A percentile compares a stretch with the other conserved stretches of the same genome.
Evolutionary conservation across 73 alveolate species (phyloP).

Genomic region (Durusdinium trenchii): DNA sequence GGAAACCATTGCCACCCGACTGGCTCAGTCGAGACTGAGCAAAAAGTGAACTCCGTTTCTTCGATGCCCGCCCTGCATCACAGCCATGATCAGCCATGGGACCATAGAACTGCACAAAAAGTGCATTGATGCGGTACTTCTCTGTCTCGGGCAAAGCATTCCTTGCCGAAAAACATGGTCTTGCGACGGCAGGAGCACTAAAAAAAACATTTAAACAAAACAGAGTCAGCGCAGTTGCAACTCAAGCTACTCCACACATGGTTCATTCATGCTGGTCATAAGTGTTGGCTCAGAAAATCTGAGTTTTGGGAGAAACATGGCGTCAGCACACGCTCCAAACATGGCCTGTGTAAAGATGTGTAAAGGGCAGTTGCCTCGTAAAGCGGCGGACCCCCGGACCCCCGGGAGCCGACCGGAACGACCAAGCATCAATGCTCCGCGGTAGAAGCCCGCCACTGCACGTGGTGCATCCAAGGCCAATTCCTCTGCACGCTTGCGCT

Average conservation of each 20-base stretch:
- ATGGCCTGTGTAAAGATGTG: background rate
- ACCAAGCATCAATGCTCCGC: slow-evolving; percentile 50
- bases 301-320: background rate
- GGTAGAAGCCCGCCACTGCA: slow-evolving; percentile 83
- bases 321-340: background rate
- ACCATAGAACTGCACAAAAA: slow-evolving; percentile 86
- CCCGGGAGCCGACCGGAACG: too few species aligned
- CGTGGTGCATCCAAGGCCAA: slow-evolving; percentile 88
- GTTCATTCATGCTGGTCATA: too few species aligned
- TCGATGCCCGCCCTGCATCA: background rate
- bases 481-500: slow-evolving; percentile 86
- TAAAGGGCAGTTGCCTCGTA: background rate
- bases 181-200: too few species aligned
- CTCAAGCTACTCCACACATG: too few species aligned
- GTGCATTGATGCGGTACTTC: slow-evolving; percentile 81
- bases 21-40: too few species aligned
- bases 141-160: slow-evolving; percentile 83
- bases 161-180: background rate
- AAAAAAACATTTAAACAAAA: background rate
- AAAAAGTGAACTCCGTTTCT: background rate
- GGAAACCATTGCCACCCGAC: too few species aligned
- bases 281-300: background rate
- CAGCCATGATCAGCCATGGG: too few species aligned
- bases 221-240: too few species aligned
- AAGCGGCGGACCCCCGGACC: too few species aligned